These are phyloP conservation scores for Seiridium unicorne DNA, from an alignment of 2,329 filamentous ascomycete species.

Conservation along the genomic window DNA sequence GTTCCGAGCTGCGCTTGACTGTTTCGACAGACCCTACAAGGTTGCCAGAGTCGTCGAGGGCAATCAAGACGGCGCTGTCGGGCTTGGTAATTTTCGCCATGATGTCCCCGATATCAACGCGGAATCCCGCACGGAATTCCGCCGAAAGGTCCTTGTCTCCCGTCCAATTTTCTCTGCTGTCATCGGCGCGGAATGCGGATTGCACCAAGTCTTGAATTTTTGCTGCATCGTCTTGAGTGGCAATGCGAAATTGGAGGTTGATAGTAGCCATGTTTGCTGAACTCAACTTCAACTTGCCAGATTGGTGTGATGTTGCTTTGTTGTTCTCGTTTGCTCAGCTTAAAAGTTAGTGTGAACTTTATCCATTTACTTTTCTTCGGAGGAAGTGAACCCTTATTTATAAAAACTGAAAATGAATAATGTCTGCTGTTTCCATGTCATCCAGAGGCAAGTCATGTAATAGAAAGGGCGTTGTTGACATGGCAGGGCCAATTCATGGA, in stretches of 20 bases:
- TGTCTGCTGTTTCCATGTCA: too few relatives aligned
- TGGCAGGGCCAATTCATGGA: too few relatives aligned
- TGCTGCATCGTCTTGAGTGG: slow-evolving; percentile 16
- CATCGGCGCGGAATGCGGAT: slow-evolving; percentile 15
- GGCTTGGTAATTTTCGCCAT: slow-evolving; percentile 15
- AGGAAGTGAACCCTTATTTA: too few relatives aligned
- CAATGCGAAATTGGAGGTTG: slow-evolving; percentile 14
- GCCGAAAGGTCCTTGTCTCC: slow-evolving; percentile 11
- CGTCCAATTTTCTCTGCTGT: slow-evolving; percentile 15
- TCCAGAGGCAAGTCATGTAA: too few relatives aligned
- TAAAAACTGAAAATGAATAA: too few relatives aligned
- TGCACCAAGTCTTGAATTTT: slow-evolving; percentile 16
- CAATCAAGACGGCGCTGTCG: slow-evolving; percentile 29
- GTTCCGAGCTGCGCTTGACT: slow-evolving; percentile 18
- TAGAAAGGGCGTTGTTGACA: too few relatives aligned
- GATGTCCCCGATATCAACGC: slow-evolving; percentile 10
- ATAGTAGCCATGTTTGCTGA: too few relatives aligned
- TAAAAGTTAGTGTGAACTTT: too few relatives aligned
- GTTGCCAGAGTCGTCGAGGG: slow-evolving; percentile 7
- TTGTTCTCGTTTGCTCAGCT: too few relatives aligned
- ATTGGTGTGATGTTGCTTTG: too few relatives aligned
- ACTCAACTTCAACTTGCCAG: too few relatives aligned
- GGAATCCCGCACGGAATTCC: background rate
- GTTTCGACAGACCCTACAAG: slow-evolving; percentile 46
- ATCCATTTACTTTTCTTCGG: too few relatives aligned